These are phyloP conservation scores for Acanthamoeba polyphaga DNA, from an alignment of 208 protist genomes.

Conservation along the genomic window DNA sequence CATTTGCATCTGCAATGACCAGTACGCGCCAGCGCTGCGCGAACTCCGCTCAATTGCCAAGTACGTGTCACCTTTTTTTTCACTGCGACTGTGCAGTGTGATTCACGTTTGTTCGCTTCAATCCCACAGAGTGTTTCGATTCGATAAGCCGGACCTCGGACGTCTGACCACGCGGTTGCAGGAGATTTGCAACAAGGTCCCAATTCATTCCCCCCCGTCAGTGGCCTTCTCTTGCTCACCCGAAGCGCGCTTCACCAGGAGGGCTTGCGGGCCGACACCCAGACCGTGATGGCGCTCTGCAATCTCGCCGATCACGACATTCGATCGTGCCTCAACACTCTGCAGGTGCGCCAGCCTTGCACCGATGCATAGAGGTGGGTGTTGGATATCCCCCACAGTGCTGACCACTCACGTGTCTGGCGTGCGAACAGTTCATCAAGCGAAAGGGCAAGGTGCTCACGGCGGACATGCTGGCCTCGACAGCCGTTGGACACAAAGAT, in stretches of 20 bases:
- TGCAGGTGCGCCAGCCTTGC: slow-evolving; percentile 26
- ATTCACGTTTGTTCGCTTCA: neutral
- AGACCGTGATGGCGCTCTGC: slow-evolving; percentile 58
- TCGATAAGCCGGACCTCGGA: slow-evolving; percentile 5
- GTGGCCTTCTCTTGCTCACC: neutral
- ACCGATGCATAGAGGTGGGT: too few species aligned
- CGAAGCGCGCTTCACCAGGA: neutral
- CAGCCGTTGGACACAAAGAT: slow-evolving; percentile 53
- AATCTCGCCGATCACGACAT: slow-evolving; percentile 66
- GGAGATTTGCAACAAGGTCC: slow-evolving; percentile 53
- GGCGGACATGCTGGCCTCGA: slow-evolving; percentile 23
- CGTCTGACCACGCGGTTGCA: slow-evolving; percentile 18
- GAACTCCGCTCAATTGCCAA: slow-evolving; percentile 14
- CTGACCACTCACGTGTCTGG: neutral
- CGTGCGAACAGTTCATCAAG: neutral
- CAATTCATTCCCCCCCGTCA: neutral
- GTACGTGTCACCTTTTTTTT: neutral
- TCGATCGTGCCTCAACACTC: slow-evolving; percentile 70
- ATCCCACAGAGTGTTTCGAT: slow-evolving; percentile 15
- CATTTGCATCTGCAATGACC: slow-evolving; percentile 75
- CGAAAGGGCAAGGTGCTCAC: slow-evolving; percentile 10
- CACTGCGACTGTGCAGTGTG: neutral
- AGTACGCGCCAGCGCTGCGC: slow-evolving; percentile 61
- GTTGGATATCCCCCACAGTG: neutral
- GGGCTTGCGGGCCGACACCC: slow-evolving; percentile 46